Evolutionary conservation across 1,139 yeast genomes (phyloP).

Genomic region (Yamadazyma buinensis): DNA sequence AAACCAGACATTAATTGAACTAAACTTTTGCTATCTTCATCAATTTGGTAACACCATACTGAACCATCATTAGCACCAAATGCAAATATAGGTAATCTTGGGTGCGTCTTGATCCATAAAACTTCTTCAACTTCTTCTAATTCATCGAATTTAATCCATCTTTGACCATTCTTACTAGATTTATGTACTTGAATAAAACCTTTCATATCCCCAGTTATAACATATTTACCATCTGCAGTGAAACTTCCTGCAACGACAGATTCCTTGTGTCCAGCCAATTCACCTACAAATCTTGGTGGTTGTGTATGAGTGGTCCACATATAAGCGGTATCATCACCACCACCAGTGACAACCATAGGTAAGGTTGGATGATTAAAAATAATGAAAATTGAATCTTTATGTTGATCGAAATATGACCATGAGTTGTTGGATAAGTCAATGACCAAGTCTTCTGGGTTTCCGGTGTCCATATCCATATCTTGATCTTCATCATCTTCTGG

Average conservation of each 20-base stretch:
- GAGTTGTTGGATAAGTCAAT: slow-evolving; percentile 86
- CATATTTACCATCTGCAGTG: slow-evolving; percentile 73
- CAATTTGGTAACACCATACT: slow-evolving; percentile 87
- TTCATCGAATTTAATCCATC: slow-evolving; percentile 70
- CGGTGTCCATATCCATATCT: slow-evolving; percentile 26
- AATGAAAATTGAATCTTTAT: slow-evolving; percentile 77
- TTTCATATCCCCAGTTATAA: slow-evolving; percentile 91
- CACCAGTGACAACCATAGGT: slow-evolving; percentile 76
- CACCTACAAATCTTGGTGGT: slow-evolving; percentile 76
- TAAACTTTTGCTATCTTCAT: slow-evolving; percentile 47
- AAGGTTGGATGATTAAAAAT: slow-evolving; percentile 75
- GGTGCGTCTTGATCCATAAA: slow-evolving; percentile 76
- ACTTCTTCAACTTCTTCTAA: slow-evolving; percentile 82
- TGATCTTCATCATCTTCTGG: slow-evolving; percentile 41
- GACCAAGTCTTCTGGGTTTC: slow-evolving; percentile 32
- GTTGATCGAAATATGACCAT: slow-evolving; percentile 82
- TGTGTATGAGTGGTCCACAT: slow-evolving; percentile 88
- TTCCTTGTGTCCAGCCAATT: slow-evolving; percentile 77
- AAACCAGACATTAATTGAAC: slow-evolving; percentile 77
- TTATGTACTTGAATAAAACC: slow-evolving; percentile 79
- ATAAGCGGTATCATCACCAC: slow-evolving; percentile 88
- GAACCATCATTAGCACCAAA: slow-evolving; percentile 92
- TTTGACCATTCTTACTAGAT: slow-evolving; percentile 70
- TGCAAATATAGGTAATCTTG: slow-evolving; percentile 74
- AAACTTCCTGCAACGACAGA: slow-evolving; percentile 84